phyloP scores from a whole-genome alignment of 1,139 yeast species.

The Blastobotrys petasosporus region DNA sequence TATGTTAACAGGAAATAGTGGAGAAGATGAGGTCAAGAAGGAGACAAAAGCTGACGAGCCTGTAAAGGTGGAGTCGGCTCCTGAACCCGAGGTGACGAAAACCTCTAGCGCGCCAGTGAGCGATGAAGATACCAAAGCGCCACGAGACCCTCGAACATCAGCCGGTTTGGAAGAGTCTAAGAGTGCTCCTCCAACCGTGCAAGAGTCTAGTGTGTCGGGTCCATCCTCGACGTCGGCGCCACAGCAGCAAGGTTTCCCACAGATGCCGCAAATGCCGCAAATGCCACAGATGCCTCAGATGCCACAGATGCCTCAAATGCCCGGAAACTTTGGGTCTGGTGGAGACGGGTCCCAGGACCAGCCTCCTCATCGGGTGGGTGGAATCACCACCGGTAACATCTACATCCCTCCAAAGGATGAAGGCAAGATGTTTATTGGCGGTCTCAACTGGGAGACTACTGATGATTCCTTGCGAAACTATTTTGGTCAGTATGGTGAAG shows the following conservation, averaged over 20 bases:
- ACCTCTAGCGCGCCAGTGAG: constrained; percentile 3
- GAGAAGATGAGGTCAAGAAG: constrained; percentile 6
- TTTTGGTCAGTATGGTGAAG: constrained; percentile 87
- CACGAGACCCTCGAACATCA: no score
- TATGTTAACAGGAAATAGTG: constrained; percentile 1
- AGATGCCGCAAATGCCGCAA: constrained; percentile 18
- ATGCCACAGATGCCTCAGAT: constrained; percentile 14
- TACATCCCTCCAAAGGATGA: constrained; percentile 40
- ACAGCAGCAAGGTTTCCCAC: constrained; percentile 28
- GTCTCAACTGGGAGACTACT: constrained; percentile 96
- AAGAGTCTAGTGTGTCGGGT: background rate
- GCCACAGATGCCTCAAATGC: constrained; percentile 2
- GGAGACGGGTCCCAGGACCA: constrained; percentile 10
- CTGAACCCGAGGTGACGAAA: constrained; percentile 2
- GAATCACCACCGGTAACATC: constrained; percentile 37
- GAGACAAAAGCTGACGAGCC: constrained; percentile 1
- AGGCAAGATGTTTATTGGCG: constrained; percentile 98
- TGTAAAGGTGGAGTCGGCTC: background rate
- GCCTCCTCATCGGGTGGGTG: constrained; percentile 19
- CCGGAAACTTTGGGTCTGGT: constrained; percentile 25
- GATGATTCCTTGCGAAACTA: constrained; percentile 72
- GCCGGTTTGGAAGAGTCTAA: constrained; percentile 2
- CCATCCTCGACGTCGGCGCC: constrained; percentile 17
- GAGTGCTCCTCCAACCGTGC: constrained; percentile 4
- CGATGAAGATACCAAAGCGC: background rate